Evolutionary conservation across 768 basidiomycete species (phyloP).

Genomic region (Mycena sanguinolenta): DNA sequence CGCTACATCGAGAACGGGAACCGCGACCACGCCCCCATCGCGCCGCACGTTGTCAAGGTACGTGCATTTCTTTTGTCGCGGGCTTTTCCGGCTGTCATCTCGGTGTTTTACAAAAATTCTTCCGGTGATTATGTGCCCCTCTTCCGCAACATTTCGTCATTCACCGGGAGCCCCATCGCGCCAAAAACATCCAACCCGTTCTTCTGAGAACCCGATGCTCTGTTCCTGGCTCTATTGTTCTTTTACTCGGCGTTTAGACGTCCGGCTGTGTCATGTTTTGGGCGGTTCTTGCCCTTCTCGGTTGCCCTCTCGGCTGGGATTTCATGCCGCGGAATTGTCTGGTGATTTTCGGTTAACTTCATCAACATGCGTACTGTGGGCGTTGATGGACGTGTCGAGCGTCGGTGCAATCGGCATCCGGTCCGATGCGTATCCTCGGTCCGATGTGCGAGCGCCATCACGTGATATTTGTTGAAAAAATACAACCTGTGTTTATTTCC

Average conservation of each 20-base stretch:
- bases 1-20: slow-evolving; percentile 94
- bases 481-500: background rate
- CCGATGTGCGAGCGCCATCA: background rate
- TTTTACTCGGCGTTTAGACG: background rate
- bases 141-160: background rate
- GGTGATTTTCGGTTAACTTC: background rate
- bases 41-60: slow-evolving; percentile 85
- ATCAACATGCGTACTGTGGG: slow-evolving; percentile 16
- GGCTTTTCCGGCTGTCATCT: background rate
- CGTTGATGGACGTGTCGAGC: slow-evolving; percentile 17
- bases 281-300: background rate
- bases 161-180: background rate
- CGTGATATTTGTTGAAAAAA: slow-evolving; percentile 3
- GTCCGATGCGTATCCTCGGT: slow-evolving; percentile 1
- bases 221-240: background rate
- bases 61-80: slow-evolving; percentile 42
- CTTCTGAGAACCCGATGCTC: background rate
- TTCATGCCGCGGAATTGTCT: background rate
- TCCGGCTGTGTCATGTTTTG: background rate
- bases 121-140: background rate
- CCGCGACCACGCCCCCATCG: slow-evolving; percentile 78
- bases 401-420: background rate
- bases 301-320: background rate
- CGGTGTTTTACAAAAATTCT: background rate
- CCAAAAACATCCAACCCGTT: background rate